Conservation (phyloP, 192 early-diverging fungal species). For the Coemansia erecta region DNA sequence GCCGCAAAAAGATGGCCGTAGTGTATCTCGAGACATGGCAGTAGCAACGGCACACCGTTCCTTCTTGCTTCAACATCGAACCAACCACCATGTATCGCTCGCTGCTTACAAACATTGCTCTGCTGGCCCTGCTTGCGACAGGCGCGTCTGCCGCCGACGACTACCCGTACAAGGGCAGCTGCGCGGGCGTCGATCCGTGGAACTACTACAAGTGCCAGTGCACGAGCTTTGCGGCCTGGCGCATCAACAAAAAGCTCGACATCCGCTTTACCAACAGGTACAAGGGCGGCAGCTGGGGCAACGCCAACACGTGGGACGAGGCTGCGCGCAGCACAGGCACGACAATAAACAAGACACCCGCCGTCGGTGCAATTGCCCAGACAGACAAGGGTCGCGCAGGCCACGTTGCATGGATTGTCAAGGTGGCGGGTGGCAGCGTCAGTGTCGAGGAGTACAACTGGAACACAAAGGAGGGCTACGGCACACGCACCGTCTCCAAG, state of each 20-base stretch:
- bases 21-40: background rate
- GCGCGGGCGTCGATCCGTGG: slow-evolving; percentile 32
- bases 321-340: slow-evolving; percentile 24
- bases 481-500: slow-evolving; percentile 13
- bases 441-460: slow-evolving; percentile 30
- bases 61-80: too few relatives aligned
- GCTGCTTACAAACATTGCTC: too few relatives aligned
- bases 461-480: slow-evolving; percentile 2
- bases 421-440: slow-evolving; percentile 10
- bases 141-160: slow-evolving; percentile 4
- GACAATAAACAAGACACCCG: slow-evolving; percentile 21
- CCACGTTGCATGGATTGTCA: slow-evolving; percentile 23
- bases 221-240: slow-evolving; percentile 46
- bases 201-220: slow-evolving; percentile 45
- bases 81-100: too few relatives aligned
- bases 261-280: slow-evolving; percentile 10
- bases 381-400: background rate
- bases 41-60: background rate
- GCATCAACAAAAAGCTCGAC: slow-evolving; percentile 44
- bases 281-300: slow-evolving; percentile 19
- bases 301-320: slow-evolving; percentile 17
- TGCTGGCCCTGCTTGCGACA: too few relatives aligned
- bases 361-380: slow-evolving; percentile 14
- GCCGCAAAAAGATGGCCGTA: background rate
- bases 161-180: slow-evolving; percentile 5